Base-by-base conservation (phyloP, 208 protist genomes). In the Acanthamoeba lenticulata region DNA sequence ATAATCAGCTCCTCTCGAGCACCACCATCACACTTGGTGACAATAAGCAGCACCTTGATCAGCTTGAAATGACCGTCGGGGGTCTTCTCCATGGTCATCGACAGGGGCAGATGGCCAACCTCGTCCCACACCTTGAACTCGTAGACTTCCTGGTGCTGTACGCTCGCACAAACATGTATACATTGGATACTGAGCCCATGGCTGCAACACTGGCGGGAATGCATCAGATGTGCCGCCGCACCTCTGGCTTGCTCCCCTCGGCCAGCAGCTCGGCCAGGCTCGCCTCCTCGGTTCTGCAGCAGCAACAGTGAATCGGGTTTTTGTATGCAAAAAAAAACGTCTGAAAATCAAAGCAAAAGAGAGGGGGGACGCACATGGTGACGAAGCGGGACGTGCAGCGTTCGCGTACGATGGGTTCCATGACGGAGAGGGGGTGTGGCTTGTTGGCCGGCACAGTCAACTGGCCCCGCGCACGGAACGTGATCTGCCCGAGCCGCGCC, bases 81-180 rank as follows among this genome's bases (percentile, higher is more conserved):
- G 21, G 38, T 45, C 67, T 45, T 79, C 34, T 1, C 44, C 13
- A 79, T 5, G 13, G 32, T 79, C 7, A 45, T 0, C 5, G 67
- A 79, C 67, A 79, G 36, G 21, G 67, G 67, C 6, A 79, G 38
- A 36, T 45, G 38, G 36, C 36, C 44, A 19, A 36, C 32, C 17
- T 79, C 67, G 38, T 79, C 67, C 67, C 67, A 79, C 17, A 79
- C 36, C 67, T 79, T 79, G 38, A 79, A 79, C 38, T 79, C 67
- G 44, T 79, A 79, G 32, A 79, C 0, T 9, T 45, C 67, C 38
- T 15, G 38, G 7, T 13, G n/a, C 57, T 65, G 27, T 2, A 36
- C 57, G 57, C 57, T n/a, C n/a, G n/a, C n/a, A n/a, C n/a, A n/a
- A n/a, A n/a, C n/a, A n/a, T n/a, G n/a, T n/a, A n/a, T n/a, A n/a